Conservation (phyloP, 108 stramenopile species). For the Stephanodiscus triporus region DNA sequence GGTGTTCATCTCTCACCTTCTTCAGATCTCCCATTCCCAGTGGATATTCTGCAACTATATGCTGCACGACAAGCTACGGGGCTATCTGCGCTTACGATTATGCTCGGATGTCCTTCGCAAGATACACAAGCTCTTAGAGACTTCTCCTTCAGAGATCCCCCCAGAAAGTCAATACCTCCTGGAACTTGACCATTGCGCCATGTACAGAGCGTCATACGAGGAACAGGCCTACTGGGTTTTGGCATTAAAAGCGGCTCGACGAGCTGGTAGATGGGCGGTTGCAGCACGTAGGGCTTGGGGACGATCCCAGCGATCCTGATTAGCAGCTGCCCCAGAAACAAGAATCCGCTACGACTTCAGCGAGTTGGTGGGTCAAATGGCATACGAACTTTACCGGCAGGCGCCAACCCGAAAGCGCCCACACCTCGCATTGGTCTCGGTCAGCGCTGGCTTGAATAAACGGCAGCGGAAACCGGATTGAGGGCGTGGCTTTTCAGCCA, state of each 20-base stretch:
- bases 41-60: neutral
- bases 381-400: neutral
- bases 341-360: neutral
- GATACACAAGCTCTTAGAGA: neutral
- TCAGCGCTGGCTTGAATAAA: neutral
- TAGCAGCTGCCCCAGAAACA: neutral
- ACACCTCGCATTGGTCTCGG: neutral
- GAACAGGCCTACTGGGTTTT: slow-evolving; percentile 5
- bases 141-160: neutral
- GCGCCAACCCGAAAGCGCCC: neutral
- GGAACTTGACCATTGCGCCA: neutral
- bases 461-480: neutral
- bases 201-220: neutral
- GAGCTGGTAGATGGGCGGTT: neutral
- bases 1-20: neutral
- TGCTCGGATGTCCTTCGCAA: neutral
- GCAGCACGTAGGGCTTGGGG: neutral
- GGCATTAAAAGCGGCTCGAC: slow-evolving; percentile 6
- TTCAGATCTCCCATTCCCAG: slow-evolving; percentile 1
- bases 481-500: too few relatives aligned
- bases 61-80: neutral
- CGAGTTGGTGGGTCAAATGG: neutral
- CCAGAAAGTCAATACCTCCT: neutral
- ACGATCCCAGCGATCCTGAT: too few relatives aligned
- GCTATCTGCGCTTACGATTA: neutral